Conservation (phyloP, 192 early-diverging fungal genomes). For the Kappamyces sp. region DNA sequence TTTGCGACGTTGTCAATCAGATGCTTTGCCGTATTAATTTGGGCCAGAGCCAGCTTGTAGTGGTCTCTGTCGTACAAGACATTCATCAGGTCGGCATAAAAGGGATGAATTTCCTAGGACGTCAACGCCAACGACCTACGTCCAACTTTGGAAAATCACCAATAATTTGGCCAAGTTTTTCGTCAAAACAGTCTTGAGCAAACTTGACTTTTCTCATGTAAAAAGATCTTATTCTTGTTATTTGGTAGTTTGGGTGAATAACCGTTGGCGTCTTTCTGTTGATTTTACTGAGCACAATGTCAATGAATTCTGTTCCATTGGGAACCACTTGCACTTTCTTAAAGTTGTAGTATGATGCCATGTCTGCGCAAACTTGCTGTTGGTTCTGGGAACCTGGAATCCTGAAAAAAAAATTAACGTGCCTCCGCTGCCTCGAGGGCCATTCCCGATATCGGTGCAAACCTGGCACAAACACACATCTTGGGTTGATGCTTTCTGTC, state of each 20-base stretch:
- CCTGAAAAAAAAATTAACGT: not conserved
- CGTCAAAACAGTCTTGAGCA: slow-evolving; percentile 91
- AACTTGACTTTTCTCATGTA: slow-evolving; percentile 99
- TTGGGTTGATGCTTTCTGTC: not conserved
- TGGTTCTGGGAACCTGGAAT: not conserved
- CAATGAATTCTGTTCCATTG: slow-evolving; percentile 85
- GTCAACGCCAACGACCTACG: slow-evolving; percentile 43
- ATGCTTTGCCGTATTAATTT: slow-evolving; percentile 96
- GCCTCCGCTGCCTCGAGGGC: not conserved
- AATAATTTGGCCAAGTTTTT: slow-evolving; percentile 89
- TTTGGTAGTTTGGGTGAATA: slow-evolving; percentile 95
- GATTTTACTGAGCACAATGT: slow-evolving; percentile 96
- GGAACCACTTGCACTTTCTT: slow-evolving; percentile 96
- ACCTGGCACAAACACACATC: not conserved
- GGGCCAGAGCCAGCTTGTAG: slow-evolving; percentile 98
- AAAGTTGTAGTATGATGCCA: slow-evolving; percentile 85
- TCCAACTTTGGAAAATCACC: slow-evolving; percentile 97
- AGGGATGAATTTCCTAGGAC: slow-evolving; percentile 92
- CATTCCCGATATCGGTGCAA: not conserved
- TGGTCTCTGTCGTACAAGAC: slow-evolving; percentile 99
- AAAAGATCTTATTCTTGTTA: slow-evolving; percentile 93
- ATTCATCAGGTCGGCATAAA: slow-evolving; percentile 99
- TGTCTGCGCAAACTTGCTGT: not conserved
- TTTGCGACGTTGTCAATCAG: slow-evolving; percentile 96
- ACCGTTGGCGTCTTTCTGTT: slow-evolving; percentile 97